phyloP scores from a whole-genome alignment of 805 yeast genomes.

The Saturnispora zaruensis region DNA sequence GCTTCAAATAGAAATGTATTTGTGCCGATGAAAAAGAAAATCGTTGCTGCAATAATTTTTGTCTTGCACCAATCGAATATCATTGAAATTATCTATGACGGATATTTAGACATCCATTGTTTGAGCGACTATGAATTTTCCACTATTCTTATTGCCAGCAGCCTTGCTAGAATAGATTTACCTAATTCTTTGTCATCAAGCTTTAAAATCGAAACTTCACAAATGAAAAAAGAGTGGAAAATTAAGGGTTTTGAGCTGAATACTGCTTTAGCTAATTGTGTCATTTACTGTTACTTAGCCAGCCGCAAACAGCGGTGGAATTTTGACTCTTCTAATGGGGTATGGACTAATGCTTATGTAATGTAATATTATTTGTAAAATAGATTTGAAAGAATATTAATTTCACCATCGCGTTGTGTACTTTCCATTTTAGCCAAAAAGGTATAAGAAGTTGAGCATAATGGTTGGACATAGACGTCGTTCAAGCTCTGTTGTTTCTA shows the following conservation, averaged over 20 bases:
- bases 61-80: background rate
- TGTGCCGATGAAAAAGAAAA: background rate
- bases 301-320: background rate
- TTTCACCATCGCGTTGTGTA: background rate
- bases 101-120: background rate
- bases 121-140: background rate
- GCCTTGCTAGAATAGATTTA: background rate
- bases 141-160: background rate
- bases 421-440: background rate
- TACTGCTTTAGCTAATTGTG: background rate
- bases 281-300: background rate
- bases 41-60: background rate
- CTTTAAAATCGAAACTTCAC: background rate
- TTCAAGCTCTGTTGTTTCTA: slow-evolving; percentile 54
- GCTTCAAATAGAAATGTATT: background rate
- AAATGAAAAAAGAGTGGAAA: background rate
- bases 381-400: background rate
- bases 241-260: background rate
- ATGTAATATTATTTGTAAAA: background rate
- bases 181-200: background rate
- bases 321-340: background rate
- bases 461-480: slow-evolving; percentile 30
- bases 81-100: slow-evolving; percentile 1
- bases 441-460: background rate
- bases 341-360: background rate